A percentile compares a stretch with the other conserved stretches of the same genome.
phyloP scores from a whole-genome alignment of 345 rosid species.

The Microthlaspi erraticum region DNA sequence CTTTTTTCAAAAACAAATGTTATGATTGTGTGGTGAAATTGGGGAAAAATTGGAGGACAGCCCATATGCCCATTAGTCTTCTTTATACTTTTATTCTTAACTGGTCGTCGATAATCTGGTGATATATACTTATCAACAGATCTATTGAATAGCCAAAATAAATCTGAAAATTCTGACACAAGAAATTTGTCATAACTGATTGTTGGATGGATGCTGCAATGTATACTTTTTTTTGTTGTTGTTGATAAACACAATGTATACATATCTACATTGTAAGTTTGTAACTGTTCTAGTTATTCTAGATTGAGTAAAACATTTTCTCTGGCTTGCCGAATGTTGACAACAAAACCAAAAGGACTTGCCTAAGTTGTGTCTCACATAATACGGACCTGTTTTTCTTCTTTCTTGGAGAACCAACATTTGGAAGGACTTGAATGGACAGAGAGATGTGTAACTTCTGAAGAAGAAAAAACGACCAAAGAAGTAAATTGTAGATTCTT shows the following conservation, averaged over 20 bases:
- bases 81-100: not conserved
- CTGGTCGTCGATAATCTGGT: not conserved
- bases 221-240: not conserved
- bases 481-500: conserved; percentile 1
- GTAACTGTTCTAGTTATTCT: not conserved
- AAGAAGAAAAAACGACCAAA: not conserved
- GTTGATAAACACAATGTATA: not conserved
- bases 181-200: conserved; percentile 8
- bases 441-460: conserved; percentile 3
- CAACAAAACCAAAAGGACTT: not conserved
- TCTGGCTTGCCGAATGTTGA: not conserved
- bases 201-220: not conserved
- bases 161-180: not conserved
- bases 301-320: not conserved
- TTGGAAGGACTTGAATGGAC: conserved; percentile 8
- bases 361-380: not conserved
- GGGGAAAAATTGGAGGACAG: conserved; percentile 35
- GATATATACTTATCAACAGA: not conserved
- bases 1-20: conserved; percentile 18
- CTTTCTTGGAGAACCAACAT: not conserved
- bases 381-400: not conserved
- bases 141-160: not conserved
- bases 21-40: conserved; percentile 36
- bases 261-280: not conserved
- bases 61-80: conserved; percentile 11